Evolutionary conservation across 768 basidiomycete species (phyloP).

Genomic region (Russula virescens): DNA sequence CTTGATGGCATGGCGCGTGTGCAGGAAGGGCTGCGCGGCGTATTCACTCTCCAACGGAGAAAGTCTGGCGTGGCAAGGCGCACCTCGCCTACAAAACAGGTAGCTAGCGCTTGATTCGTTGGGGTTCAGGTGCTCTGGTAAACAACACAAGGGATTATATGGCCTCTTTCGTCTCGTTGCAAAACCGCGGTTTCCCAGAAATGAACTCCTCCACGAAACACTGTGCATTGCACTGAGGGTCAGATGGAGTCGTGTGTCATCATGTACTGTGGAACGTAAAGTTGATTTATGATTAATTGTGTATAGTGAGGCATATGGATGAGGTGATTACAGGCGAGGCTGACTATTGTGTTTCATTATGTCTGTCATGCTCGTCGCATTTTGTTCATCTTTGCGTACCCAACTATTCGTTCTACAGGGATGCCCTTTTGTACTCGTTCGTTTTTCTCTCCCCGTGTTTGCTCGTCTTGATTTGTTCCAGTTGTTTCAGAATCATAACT

Average conservation of each 20-base stretch:
- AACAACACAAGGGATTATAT: neutral
- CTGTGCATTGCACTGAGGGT: no score
- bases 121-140: constrained; percentile 2
- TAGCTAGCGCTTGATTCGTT: constrained; percentile 7
- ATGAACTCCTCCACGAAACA: no score
- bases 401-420: neutral
- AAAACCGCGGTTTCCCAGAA: neutral
- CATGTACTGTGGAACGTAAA: neutral
- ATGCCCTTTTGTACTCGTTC: no score
- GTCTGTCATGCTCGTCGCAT: neutral
- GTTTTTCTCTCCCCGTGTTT: neutral
- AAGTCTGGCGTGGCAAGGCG: constrained; percentile 5
- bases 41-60: constrained; percentile 13
- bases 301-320: neutral
- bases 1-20: constrained; percentile 19
- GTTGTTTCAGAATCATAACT: no score
- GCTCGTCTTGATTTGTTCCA: neutral
- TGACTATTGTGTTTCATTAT: neutral
- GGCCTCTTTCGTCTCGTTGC: neutral
- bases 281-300: constrained; percentile 1
- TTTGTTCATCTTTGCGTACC: neutral
- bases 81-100: neutral
- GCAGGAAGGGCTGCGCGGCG: constrained; percentile 20
- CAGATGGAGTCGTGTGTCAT: neutral
- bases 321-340: neutral